Base-by-base conservation (phyloP, 257 asterid genomes). In the Misopates orontium region DNA sequence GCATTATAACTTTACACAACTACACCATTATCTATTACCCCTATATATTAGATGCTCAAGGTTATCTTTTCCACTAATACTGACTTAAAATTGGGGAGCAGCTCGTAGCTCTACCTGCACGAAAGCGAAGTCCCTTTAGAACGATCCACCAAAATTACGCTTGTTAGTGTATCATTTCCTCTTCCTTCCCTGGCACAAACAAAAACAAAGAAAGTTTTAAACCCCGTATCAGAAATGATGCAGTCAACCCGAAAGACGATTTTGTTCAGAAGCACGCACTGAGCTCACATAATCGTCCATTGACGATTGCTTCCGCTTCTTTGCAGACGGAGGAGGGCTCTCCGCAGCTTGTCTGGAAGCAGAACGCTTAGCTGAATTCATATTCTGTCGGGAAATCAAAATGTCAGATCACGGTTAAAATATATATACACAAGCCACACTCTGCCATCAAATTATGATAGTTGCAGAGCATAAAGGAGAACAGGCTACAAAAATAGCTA, bases 251-350 rank as follows among this genome's bases (percentile, higher is more conserved):
- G 16, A 14, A 57, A 19, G 10, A 44, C 6, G 28, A 20, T 12
- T 40, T 10, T 1, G 48, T 22, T 8, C 3, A 39, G 23, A 48
- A 62, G 54, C 57, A 75, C 84, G 25, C 78, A 92, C 97, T 74
- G 94, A 80, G 87, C 72, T 80, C 62, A 86, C 78, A 32, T 82
- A 87, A 69, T 90, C 97, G 41, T 93, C 97, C 97, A 93, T 86
- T 18, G 51, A 68, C 36, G 65, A 67, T 44, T 93, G 96, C 79
- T 83, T 87, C 67, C 94, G 91, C 73, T 90, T 93, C 80, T 93
- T 90, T 71, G 67, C 48, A 6, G 62, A 69, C 18, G 74, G 53
- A 20, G 97, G 91, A 45, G 99, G 92, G 80, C 96, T 86, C 75
- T 87, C 97, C 1, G 84, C 84, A 19, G 88, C 82, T 66, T 85